Evolutionary conservation across 2,329 filamentous ascomycete genomes (phyloP).

Genomic region (Thermoascus crustaceus): DNA sequence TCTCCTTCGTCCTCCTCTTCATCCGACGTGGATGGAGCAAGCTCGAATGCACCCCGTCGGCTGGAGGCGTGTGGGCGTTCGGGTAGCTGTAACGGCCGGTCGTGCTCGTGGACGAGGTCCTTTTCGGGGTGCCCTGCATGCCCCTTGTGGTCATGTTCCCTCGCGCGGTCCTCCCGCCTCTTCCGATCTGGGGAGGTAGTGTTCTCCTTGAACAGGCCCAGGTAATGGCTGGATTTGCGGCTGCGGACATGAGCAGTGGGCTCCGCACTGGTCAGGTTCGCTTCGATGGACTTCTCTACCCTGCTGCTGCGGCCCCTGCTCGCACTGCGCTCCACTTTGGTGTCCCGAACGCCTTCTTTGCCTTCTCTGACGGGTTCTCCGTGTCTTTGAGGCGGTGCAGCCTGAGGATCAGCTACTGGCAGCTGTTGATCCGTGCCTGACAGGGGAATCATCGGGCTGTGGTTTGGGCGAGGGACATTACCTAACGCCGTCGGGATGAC

Average conservation of each 20-base stretch:
- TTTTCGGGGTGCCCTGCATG: conserved; percentile 11
- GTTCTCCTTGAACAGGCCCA: conserved; percentile 58
- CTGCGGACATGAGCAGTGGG: conserved; percentile 48
- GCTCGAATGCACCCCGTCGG: too few relatives aligned
- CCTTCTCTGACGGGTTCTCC: not conserved
- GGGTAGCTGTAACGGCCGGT: too few relatives aligned
- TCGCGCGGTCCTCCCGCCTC: conserved; percentile 38
- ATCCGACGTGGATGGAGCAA: conserved; percentile 3
- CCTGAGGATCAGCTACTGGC: conserved; percentile 14
- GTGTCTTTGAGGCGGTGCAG: not conserved
- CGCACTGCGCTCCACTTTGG: conserved; percentile 28
- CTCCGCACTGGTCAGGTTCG: conserved; percentile 52
- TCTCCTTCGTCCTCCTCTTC: too few relatives aligned
- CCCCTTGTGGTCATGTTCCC: conserved; percentile 29
- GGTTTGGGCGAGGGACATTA: conserved; percentile 16
- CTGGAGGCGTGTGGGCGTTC: too few relatives aligned
- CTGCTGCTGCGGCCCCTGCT: conserved; percentile 38
- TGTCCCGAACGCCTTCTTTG: conserved; percentile 13
- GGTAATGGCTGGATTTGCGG: conserved; percentile 57
- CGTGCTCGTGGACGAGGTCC: conserved; percentile 3
- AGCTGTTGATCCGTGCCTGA: conserved; percentile 13
- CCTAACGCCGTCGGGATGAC: conserved; percentile 21
- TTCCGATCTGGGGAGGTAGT: conserved; percentile 47
- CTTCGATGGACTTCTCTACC: conserved; percentile 57
- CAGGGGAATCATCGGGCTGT: conserved; percentile 14